phyloP scores from a whole-genome alignment of 2,329 filamentous ascomycete genomes.

The Chaetomium olivaceum region DNA sequence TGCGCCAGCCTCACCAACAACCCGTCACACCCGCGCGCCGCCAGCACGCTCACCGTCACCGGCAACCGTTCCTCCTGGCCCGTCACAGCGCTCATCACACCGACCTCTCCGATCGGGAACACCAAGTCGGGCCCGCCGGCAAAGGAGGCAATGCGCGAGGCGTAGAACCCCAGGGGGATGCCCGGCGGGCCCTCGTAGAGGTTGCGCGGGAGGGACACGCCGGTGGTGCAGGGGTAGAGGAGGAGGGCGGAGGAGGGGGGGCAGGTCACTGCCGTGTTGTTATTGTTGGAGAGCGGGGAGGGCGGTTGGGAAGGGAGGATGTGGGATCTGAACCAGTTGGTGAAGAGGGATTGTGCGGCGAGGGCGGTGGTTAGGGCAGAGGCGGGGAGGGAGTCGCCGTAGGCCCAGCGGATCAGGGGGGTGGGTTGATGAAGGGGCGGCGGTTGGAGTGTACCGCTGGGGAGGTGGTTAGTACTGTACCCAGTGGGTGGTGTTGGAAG shows the following conservation, averaged over 20 bases:
- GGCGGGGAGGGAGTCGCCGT: constrained; percentile 36
- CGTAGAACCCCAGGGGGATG: constrained; percentile 49
- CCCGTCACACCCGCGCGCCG: constrained; percentile 60
- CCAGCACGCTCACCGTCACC: constrained; percentile 59
- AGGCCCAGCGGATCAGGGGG: constrained; percentile 41
- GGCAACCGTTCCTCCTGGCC: constrained; percentile 53
- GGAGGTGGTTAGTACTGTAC: neutral
- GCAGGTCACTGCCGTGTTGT: constrained; percentile 43
- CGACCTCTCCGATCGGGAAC: constrained; percentile 45
- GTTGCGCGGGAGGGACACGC: constrained; percentile 37
- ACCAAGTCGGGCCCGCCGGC: constrained; percentile 45
- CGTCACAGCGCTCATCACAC: constrained; percentile 41
- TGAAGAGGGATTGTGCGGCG: constrained; percentile 52
- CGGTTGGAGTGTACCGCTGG: constrained; percentile 38
- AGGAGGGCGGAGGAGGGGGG: constrained; percentile 51
- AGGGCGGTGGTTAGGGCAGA: constrained; percentile 42
- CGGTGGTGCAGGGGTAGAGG: constrained; percentile 46
- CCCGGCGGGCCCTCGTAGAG: constrained; percentile 44
- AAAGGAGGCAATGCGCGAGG: constrained; percentile 39
- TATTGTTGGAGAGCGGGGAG: neutral
- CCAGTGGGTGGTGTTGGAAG: neutral
- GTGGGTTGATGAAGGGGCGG: constrained; percentile 41
- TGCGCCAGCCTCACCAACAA: constrained; percentile 56
- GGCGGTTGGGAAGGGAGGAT: constrained; percentile 42
- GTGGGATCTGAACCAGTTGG: constrained; percentile 47